phyloP scores from a whole-genome alignment of 345 rosid genomes.

The Eucalyptus urophylla region DNA sequence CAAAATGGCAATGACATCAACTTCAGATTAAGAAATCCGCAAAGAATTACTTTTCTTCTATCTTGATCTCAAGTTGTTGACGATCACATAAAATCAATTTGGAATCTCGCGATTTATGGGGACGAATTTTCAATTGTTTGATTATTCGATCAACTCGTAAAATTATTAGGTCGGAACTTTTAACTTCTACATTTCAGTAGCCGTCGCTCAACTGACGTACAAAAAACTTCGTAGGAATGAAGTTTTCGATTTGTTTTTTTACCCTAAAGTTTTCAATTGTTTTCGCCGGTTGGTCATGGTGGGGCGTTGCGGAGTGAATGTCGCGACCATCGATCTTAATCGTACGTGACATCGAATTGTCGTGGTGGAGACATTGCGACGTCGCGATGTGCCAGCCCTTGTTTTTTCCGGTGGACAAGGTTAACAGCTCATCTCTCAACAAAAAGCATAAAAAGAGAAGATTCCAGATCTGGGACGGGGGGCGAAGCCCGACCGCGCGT shows the following conservation, averaged over 20 bases:
- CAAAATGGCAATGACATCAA: too few relatives aligned
- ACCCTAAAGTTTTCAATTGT: not conserved
- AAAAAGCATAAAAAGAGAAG: not conserved
- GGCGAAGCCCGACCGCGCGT: not conserved
- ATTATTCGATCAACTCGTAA: not conserved
- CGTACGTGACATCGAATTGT: not conserved
- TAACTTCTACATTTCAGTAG: not conserved
- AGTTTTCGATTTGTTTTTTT: not conserved
- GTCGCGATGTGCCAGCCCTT: not conserved
- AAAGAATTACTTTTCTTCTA: too few relatives aligned
- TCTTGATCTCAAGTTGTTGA: not conserved
- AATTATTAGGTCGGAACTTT: not conserved
- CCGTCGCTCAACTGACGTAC: not conserved
- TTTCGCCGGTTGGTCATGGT: not conserved
- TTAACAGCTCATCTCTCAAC: not conserved
- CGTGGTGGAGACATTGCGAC: not conserved
- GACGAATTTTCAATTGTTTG: not conserved
- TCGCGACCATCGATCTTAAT: not conserved
- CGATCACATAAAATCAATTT: accelerated
- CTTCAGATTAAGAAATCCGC: accelerated
- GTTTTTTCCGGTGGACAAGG: not conserved
- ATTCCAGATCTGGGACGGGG: not conserved
- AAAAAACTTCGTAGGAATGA: not conserved
- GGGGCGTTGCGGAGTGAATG: not conserved
- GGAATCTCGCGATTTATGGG: accelerated